Conservation (phyloP, 2,329 filamentous ascomycete genomes). For the Colletotrichum lupini region DNA sequence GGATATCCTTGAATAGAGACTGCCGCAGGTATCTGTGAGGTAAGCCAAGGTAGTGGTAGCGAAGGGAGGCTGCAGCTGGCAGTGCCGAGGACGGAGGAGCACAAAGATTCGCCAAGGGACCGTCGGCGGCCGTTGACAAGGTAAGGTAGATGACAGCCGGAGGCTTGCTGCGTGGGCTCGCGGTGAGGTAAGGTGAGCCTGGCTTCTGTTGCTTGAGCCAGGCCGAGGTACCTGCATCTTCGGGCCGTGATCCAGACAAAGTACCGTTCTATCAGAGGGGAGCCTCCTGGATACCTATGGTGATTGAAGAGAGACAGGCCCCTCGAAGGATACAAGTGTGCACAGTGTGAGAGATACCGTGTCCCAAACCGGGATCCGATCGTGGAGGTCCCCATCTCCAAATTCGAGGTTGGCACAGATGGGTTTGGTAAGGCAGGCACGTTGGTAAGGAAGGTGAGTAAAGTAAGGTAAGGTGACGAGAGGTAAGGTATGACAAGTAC, state of each 20-base stretch:
- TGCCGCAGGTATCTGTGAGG: background rate
- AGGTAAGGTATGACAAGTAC: background rate
- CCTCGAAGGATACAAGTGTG: background rate
- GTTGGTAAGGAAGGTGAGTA: background rate
- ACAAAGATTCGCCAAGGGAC: background rate
- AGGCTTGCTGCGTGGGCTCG: background rate
- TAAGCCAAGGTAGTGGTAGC: background rate
- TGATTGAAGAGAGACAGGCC: background rate
- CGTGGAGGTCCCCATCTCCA: background rate
- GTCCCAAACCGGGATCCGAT: background rate
- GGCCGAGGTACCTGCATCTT: conserved; percentile 17
- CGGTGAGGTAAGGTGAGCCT: background rate
- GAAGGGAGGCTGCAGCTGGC: background rate
- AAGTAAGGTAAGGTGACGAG: background rate
- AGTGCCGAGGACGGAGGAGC: background rate
- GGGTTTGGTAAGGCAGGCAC: background rate
- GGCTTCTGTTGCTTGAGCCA: background rate
- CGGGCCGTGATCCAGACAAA: conserved; percentile 4
- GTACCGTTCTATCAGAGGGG: background rate
- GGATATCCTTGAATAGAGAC: background rate
- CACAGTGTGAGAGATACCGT: background rate
- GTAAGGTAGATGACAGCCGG: background rate
- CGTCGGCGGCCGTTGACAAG: background rate
- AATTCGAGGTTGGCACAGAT: background rate
- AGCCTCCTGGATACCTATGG: background rate